Conservation (phyloP, 2,329 filamentous ascomycete genomes). For the Neonectria magnoliae region DNA sequence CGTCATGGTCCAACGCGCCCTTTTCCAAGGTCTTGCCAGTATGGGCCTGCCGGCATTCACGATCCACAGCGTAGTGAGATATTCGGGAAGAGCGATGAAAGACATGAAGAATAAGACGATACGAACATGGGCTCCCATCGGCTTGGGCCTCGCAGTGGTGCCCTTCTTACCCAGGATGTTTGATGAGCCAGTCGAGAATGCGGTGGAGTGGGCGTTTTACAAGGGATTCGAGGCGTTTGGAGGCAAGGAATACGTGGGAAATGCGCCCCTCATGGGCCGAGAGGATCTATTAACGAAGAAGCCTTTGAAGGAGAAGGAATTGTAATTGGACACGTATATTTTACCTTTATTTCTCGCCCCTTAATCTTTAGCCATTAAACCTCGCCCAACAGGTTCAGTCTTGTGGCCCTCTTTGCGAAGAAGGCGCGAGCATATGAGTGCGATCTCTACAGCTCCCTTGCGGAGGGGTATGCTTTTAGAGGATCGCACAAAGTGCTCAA, state of each 20-base stretch:
- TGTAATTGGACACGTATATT: slow-evolving; percentile 41
- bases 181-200: slow-evolving; percentile 91
- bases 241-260: slow-evolving; percentile 66
- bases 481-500: slow-evolving; percentile 34
- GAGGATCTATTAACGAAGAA: slow-evolving; percentile 53
- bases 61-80: slow-evolving; percentile 91
- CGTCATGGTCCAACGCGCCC: slow-evolving; percentile 88
- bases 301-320: slow-evolving; percentile 57
- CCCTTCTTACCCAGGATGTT: slow-evolving; percentile 87
- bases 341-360: no score
- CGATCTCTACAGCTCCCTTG: background rate
- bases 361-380: no score
- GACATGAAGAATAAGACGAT: slow-evolving; percentile 78
- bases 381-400: no score
- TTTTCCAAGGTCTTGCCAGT: slow-evolving; percentile 90
- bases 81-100: slow-evolving; percentile 88
- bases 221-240: slow-evolving; percentile 80
- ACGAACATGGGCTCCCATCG: slow-evolving; percentile 90
- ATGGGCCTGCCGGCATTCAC: slow-evolving; percentile 96
- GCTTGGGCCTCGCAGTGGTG: slow-evolving; percentile 79
- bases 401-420: no score
- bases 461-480: slow-evolving; percentile 26
- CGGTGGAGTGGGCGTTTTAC: slow-evolving; percentile 90
- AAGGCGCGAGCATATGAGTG: no score
- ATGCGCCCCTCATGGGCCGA: slow-evolving; percentile 64